phyloP scores from a whole-genome alignment of 2,329 filamentous ascomycete species.

The Penicillium sp. region DNA sequence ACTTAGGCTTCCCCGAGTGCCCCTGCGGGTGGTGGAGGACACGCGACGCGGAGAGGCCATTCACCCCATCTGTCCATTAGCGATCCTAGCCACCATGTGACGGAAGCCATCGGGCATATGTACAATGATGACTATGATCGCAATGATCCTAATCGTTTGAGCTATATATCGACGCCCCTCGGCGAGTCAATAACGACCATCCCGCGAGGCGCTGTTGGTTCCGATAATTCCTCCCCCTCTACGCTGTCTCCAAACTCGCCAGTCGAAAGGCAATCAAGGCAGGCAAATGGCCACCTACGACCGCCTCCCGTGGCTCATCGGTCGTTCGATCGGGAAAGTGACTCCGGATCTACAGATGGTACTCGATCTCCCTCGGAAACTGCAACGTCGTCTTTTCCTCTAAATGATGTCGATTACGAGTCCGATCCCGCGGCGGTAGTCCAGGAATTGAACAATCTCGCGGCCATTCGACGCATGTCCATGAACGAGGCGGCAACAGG shows the following conservation, averaged over 20 bases:
- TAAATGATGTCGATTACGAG: conserved; percentile 84
- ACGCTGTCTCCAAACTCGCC: conserved; percentile 31
- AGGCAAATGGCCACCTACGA: conserved; percentile 33
- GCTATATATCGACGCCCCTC: conserved; percentile 59
- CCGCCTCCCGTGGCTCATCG: conserved; percentile 23
- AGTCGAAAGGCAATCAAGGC: conserved; percentile 28
- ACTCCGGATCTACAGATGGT: conserved; percentile 53
- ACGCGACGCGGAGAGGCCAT: conserved; percentile 55
- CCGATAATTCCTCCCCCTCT: conserved; percentile 27
- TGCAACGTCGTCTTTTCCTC: conserved; percentile 60
- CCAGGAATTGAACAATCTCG: conserved; percentile 86
- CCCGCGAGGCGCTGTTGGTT: conserved; percentile 27
- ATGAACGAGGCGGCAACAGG: conserved; percentile 74
- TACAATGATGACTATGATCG: conserved; percentile 70
- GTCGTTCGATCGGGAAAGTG: conserved; percentile 41
- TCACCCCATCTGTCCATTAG: conserved; percentile 65
- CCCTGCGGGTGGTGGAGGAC: conserved; percentile 43
- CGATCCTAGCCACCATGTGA: conserved; percentile 89
- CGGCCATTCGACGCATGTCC: conserved; percentile 84
- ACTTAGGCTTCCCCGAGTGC: conserved; percentile 40
- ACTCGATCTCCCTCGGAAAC: conserved; percentile 52
- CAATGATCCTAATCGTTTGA: conserved; percentile 63
- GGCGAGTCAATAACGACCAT: conserved; percentile 44
- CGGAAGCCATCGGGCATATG: conserved; percentile 85
- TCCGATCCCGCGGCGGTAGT: conserved; percentile 84